Evolutionary conservation across 192 early-diverging fungal species (phyloP).

Genomic region (Entomortierella parvispora): DNA sequence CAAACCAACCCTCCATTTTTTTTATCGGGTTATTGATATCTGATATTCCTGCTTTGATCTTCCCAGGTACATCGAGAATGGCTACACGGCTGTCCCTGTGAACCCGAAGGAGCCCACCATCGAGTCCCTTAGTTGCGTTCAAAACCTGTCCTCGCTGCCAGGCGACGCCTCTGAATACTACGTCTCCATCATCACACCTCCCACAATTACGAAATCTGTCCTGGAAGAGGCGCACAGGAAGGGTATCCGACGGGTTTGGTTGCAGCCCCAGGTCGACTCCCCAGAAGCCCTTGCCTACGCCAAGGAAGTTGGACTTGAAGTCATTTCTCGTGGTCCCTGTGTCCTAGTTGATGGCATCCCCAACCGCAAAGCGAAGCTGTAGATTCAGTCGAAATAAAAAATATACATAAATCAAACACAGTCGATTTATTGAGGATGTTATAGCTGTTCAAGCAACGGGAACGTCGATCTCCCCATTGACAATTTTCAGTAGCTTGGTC

Average conservation of each 20-base stretch:
- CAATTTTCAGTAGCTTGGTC: constrained; percentile 65
- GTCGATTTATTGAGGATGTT: not conserved
- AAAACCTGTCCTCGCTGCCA: constrained; percentile 53
- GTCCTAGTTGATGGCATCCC: constrained; percentile 65
- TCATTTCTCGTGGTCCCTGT: constrained; percentile 75
- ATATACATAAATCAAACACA: not conserved
- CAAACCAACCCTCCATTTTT: not conserved
- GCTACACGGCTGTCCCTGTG: constrained; percentile 46
- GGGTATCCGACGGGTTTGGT: constrained; percentile 74
- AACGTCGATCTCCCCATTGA: constrained; percentile 61
- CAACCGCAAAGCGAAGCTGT: constrained; percentile 28
- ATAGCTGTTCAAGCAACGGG: constrained; percentile 11
- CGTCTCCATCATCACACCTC: constrained; percentile 79
- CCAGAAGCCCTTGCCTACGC: constrained; percentile 61
- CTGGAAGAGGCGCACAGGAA: constrained; percentile 65
- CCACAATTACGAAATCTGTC: constrained; percentile 66
- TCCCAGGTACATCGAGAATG: constrained; percentile 43
- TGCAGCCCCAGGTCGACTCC: constrained; percentile 78
- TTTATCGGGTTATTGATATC: no score
- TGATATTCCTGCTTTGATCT: no score
- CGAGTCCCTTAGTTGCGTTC: constrained; percentile 48
- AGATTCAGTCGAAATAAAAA: no score
- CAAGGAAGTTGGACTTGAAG: constrained; percentile 54
- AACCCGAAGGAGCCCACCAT: constrained; percentile 55
- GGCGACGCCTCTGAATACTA: constrained; percentile 56